Percentiles rank a stretch among this genome's conserved stretches.
Conservation (phyloP, 176 grass and related monocot species). For the Pontederia paniculata region DNA sequence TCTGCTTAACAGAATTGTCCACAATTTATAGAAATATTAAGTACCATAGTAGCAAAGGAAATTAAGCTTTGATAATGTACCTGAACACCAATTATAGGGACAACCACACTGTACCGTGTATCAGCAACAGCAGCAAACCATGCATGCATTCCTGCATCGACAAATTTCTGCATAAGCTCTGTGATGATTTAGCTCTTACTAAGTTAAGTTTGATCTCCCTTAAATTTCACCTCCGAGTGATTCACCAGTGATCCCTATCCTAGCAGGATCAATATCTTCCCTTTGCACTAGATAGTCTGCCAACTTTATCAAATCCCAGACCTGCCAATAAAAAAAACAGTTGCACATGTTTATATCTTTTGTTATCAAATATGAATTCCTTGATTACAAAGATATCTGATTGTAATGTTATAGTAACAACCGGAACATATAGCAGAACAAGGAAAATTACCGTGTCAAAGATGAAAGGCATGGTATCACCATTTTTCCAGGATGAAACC, state of each 20-base stretch:
- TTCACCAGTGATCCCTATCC: conserved; percentile 91
- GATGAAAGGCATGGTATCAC: conserved; percentile 83
- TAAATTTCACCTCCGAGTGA: conserved; percentile 71
- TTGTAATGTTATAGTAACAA: no score
- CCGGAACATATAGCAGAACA: neutral
- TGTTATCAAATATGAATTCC: no score
- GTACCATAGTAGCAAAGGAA: no score
- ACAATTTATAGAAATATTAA: neutral
- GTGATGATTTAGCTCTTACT: neutral
- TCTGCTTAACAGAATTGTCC: neutral
- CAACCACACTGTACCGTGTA: conserved; percentile 49
- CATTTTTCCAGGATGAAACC: conserved; percentile 62
- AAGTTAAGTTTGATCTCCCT: no score
- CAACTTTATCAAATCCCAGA: conserved; percentile 92
- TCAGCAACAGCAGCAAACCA: conserved; percentile 84
- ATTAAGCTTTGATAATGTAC: conserved; percentile 17
- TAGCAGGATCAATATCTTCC: conserved; percentile 57
- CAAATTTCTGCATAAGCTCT: conserved; percentile 8
- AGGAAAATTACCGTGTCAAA: conserved; percentile 69
- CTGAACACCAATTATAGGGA: conserved; percentile 94
- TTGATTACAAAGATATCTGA: no score
- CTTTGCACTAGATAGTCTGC: conserved; percentile 67
- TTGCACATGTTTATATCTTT: neutral
- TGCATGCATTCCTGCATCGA: conserved; percentile 77
- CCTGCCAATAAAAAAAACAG: conserved; percentile 25